phyloP scores from a whole-genome alignment of 352 stramenopile species.

The Phytopythium cucurbitacearum region DNA sequence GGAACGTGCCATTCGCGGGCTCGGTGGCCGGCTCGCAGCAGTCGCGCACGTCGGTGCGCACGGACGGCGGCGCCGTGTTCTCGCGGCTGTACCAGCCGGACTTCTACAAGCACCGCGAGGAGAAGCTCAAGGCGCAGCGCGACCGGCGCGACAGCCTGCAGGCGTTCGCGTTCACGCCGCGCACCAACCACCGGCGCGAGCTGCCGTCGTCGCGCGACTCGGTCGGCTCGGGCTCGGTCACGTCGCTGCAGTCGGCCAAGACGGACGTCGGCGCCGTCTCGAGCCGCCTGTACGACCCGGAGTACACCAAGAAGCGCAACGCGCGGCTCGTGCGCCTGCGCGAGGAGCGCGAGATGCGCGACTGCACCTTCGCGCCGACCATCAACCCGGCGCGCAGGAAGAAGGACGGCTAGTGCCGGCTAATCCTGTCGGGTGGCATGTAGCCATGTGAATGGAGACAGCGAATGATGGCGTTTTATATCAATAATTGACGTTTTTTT shows the following conservation, averaged over 20 bases:
- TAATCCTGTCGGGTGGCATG: too few relatives aligned
- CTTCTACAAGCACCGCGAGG: constrained; percentile 75
- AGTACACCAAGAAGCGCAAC: constrained; percentile 79
- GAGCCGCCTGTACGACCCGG: constrained; percentile 79
- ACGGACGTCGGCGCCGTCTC: constrained; percentile 75
- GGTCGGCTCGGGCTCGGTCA: constrained; percentile 44
- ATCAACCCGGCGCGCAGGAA: constrained; percentile 48
- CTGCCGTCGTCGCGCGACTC: constrained; percentile 69
- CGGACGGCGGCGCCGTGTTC: constrained; percentile 77
- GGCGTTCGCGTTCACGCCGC: constrained; percentile 54
- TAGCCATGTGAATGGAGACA: too few relatives aligned
- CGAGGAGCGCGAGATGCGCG: constrained; percentile 75
- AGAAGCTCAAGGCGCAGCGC: constrained; percentile 57
- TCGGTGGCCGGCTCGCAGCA: constrained; percentile 72
- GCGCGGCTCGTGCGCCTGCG: constrained; percentile 67
- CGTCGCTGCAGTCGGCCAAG: constrained; percentile 66
- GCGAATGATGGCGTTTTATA: too few relatives aligned
- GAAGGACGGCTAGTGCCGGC: constrained; percentile 11
- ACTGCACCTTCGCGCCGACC: constrained; percentile 72
- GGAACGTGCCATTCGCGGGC: constrained; percentile 32
- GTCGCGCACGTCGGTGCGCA: constrained; percentile 68
- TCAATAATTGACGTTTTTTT: too few relatives aligned
- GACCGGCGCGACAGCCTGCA: constrained; percentile 66
- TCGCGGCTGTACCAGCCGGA: constrained; percentile 81
- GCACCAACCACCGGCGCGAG: constrained; percentile 33